A percentile compares a stretch with the other conserved stretches of the same genome.
phyloP scores from a whole-genome alignment of 2,329 filamentous ascomycete genomes.

The Alternaria panax region DNA sequence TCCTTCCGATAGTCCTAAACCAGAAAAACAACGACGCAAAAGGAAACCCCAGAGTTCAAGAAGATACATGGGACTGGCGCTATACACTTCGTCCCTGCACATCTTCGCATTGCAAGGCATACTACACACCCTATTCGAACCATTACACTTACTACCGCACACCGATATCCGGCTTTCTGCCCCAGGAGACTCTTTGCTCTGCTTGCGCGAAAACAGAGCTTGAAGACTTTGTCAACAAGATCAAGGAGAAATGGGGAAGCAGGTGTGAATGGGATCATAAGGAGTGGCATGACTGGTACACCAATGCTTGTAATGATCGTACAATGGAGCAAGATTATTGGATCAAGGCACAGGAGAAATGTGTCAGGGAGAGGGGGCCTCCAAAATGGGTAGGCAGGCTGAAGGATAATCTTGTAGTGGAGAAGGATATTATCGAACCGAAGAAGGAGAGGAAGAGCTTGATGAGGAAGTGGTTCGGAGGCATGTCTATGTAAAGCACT shows the following conservation, averaged over 20 bases:
- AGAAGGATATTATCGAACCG: constrained; percentile 14
- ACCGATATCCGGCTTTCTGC: constrained; percentile 19
- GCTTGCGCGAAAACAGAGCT: constrained; percentile 36
- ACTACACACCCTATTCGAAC: constrained; percentile 38
- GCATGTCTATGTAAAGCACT: constrained; percentile 4
- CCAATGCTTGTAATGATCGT: constrained; percentile 25
- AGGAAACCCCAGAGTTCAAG: neutral
- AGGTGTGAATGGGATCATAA: constrained; percentile 29
- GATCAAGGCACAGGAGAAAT: constrained; percentile 40
- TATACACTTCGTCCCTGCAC: constrained; percentile 40
- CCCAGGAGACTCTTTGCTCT: constrained; percentile 36
- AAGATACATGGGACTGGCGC: constrained; percentile 34
- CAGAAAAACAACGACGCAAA: constrained; percentile 1
- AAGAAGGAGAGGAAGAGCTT: constrained; percentile 19
- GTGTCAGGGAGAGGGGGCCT: constrained; percentile 29
- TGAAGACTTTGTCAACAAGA: constrained; percentile 25
- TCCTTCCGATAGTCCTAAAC: neutral
- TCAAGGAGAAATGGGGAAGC: constrained; percentile 31
- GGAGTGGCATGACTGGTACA: constrained; percentile 40
- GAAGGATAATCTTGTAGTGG: constrained; percentile 3
- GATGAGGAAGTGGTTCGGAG: constrained; percentile 29
- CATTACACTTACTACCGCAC: constrained; percentile 37
- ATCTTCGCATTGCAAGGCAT: constrained; percentile 21
- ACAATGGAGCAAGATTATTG: constrained; percentile 36
- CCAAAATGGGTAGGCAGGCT: constrained; percentile 5